Base-by-base conservation (phyloP, 257 asterid genomes). In the Ilex aquifolium region DNA sequence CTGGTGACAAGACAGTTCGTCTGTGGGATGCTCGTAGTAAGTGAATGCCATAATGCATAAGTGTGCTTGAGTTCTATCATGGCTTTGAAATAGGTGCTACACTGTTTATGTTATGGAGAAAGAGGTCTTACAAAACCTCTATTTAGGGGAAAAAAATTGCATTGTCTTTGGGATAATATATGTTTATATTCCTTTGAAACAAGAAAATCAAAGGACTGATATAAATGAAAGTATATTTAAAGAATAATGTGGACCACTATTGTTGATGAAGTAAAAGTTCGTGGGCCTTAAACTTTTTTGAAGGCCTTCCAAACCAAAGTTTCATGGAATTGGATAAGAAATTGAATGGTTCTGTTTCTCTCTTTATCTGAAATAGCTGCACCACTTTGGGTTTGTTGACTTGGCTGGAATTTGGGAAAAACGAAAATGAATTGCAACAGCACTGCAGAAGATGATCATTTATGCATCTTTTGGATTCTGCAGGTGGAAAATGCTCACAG, bases 1-100 rank as follows among this genome's bases (percentile, higher is more conserved):
- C 99, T 0, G 97, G 96, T 58, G 96, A 93, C 82, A 93, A 87
- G 80, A 93, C 97, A 63, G 96, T 93, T 62, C 95, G 99, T 54
- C 74, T 93, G 65, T 93, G 99, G 99, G 99, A 93, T 87, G 97
- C 96, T 62, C 95, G 97, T 44, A 93, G 99, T 90, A 83, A 84
- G 95, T 84, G 53, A 21, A 21, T 2, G 4, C 21, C n/a, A 42
- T 50, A 31, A 1, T 49, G 2, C 54, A 49, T 11, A 49, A 36
- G 42, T 2, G 8, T 36, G 42, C 42, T 49, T 49, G 54, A 49
- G 17, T 12, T 49, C 5, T 11, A 49, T 49, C 17, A 11, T 49
- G 17, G 54, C 14, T 49, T 49, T 49, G 14, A 49, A 49, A 49
- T 7, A 11, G 42, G 42, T 36, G 42, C 42, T 36, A 8, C 42